Percentiles rank a stretch among this genome's conserved stretches.
phyloP scores from a whole-genome alignment of 495 filamentous ascomycete species.

The Penicillium lividum region DNA sequence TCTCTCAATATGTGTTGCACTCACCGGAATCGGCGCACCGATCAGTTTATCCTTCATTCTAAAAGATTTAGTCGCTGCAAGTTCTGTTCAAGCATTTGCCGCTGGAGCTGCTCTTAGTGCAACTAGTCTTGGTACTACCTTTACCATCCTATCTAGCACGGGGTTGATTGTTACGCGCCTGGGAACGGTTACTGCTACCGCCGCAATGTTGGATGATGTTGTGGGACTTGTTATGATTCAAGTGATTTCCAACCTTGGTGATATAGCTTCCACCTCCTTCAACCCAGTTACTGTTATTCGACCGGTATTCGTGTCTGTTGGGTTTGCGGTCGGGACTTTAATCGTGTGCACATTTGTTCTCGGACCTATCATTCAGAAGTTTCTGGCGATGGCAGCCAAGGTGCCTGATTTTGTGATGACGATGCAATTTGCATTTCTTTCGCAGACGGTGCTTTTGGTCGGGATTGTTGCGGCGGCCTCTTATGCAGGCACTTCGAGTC shows the following conservation, averaged over 20 bases:
- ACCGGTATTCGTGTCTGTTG: constrained; percentile 60
- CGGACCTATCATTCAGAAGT: constrained; percentile 33
- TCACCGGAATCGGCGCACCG: constrained; percentile 63
- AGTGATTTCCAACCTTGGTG: constrained; percentile 56
- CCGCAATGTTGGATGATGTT: constrained; percentile 84
- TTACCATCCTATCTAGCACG: constrained; percentile 65
- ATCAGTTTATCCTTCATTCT: constrained; percentile 70
- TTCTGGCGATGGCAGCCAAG: constrained; percentile 5
- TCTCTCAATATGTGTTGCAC: constrained; percentile 60
- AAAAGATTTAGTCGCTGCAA: constrained; percentile 38
- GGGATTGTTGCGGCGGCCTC: constrained; percentile 56
- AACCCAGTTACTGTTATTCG: constrained; percentile 50
- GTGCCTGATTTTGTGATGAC: constrained; percentile 19
- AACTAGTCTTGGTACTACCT: constrained; percentile 78
- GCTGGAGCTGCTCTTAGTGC: constrained; percentile 76
- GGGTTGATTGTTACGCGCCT: constrained; percentile 60
- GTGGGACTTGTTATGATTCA: constrained; percentile 79
- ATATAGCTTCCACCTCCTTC: constrained; percentile 29
- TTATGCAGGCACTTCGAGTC: constrained; percentile 66
- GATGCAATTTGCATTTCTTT: constrained; percentile 37
- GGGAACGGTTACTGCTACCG: constrained; percentile 67
- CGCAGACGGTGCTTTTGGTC: constrained; percentile 50
- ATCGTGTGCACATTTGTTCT: constrained; percentile 47
- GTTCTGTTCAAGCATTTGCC: constrained; percentile 65
- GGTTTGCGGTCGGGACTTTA: constrained; percentile 50